These are phyloP conservation scores for Colletotrichum costaricense DNA, from an alignment of 2,329 filamentous ascomycete genomes.

Conservation along the genomic window DNA sequence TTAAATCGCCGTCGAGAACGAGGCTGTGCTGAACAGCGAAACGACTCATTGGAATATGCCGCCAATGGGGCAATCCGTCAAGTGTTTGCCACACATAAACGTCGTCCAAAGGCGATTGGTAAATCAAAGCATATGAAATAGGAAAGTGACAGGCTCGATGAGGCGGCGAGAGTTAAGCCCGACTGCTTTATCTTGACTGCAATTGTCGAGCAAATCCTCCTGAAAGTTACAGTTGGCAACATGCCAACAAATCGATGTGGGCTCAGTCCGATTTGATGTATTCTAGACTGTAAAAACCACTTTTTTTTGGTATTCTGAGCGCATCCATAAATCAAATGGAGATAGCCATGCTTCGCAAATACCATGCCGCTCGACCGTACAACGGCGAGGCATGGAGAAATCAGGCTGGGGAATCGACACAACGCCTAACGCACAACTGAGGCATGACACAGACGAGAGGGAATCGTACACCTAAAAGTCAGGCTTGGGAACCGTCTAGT, in stretches of 20 bases:
- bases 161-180: not conserved
- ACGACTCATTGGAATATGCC: not conserved
- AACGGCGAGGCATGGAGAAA: not conserved
- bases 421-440: slow-evolving; percentile 25
- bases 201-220: not conserved
- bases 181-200: not conserved
- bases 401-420: not conserved
- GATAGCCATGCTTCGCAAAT: slow-evolving; percentile 7
- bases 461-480: not conserved
- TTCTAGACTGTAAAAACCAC: not conserved
- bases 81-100: not conserved
- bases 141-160: slow-evolving; percentile 3
- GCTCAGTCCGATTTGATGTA: not conserved
- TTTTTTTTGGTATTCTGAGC: slow-evolving; percentile 18
- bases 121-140: slow-evolving; percentile 6
- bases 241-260: not conserved
- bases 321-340: slow-evolving; percentile 4
- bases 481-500: slow-evolving; percentile 49
- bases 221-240: not conserved
- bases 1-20: slow-evolving; percentile 17
- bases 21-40: slow-evolving; percentile 17
- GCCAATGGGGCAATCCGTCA: not conserved
- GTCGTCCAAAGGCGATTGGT: not conserved
- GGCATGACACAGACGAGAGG: slow-evolving; percentile 2
- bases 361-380: not conserved